Conservation (phyloP, 345 rosid genomes). For the Gossypium bickii region DNA sequence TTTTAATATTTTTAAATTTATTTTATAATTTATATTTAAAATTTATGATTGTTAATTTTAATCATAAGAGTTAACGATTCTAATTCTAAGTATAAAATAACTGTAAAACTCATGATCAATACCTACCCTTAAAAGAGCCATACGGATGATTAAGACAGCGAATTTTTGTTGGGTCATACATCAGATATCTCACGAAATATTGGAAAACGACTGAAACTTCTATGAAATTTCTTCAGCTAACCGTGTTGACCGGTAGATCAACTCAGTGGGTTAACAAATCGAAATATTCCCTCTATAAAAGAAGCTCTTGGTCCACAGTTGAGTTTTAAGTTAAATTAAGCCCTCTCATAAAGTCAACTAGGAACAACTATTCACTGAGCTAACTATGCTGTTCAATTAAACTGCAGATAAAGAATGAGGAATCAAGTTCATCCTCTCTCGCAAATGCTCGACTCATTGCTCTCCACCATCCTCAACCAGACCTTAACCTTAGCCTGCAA, state of each 20-base stretch:
- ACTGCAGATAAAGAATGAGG: too few species aligned
- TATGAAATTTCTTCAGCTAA: neutral
- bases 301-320: neutral
- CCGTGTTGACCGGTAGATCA: neutral
- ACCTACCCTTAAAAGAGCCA: too few species aligned
- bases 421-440: neutral
- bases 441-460: neutral
- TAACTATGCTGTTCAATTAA: neutral
- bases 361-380: neutral
- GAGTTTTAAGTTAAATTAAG: too few species aligned
- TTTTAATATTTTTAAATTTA: too few species aligned
- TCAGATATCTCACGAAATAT: neutral
- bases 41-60: too few species aligned
- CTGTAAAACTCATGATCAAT: fast-evolving
- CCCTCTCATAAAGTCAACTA: neutral
- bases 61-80: fast-evolving
- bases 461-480: neutral
- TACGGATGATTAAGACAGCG: too few species aligned
- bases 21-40: too few species aligned
- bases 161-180: neutral
- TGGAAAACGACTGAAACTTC: neutral
- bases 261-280: neutral
- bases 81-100: fast-evolving
- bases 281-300: neutral
- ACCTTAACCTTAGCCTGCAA: neutral